These are phyloP conservation scores for Saccharum officinarum DNA, from an alignment of 176 grass and related monocot genomes.

Conservation along the genomic window DNA sequence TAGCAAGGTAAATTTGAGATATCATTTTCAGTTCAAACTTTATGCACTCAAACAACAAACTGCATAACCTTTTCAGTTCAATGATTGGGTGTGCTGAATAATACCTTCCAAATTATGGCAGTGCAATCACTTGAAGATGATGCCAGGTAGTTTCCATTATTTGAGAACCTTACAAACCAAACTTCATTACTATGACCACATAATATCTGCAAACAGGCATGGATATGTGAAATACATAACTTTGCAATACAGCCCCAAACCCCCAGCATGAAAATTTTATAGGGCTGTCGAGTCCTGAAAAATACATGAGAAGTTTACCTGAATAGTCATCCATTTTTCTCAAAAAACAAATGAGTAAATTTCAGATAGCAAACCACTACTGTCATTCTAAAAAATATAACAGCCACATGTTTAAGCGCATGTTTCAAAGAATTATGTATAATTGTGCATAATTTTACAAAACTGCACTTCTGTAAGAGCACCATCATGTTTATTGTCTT, in stretches of 20 bases:
- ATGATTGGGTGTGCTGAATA: background rate
- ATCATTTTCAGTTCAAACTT: slow-evolving; percentile 13
- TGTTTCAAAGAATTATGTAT: background rate
- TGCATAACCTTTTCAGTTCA: background rate
- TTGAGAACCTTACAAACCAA: slow-evolving; percentile 99
- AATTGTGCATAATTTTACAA: background rate
- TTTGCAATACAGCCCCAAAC: slow-evolving; percentile 24
- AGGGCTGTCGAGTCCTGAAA: slow-evolving; percentile 28
- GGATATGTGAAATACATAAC: slow-evolving; percentile 44
- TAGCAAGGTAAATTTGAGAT: slow-evolving; percentile 11
- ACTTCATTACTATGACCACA: slow-evolving; percentile 93
- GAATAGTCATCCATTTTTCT: slow-evolving; percentile 4
- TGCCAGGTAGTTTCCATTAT: slow-evolving; percentile 87
- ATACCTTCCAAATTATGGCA: slow-evolving; percentile 95
- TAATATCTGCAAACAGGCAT: slow-evolving; percentile 82
- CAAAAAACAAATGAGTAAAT: slow-evolving; percentile 13
- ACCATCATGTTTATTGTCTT: background rate
- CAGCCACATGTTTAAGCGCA: background rate
- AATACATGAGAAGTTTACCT: slow-evolving; percentile 32
- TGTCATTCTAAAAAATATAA: background rate
- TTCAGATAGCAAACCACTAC: background rate
- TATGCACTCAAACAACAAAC: slow-evolving; percentile 17
- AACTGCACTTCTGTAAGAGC: background rate
- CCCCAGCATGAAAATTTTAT: slow-evolving; percentile 34
- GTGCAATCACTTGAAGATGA: slow-evolving; percentile 95